Percentiles rank a stretch among this genome's conserved stretches.
Evolutionary conservation across 352 stramenopile species (phyloP).

Genomic region (Phytophthora sp.): DNA sequence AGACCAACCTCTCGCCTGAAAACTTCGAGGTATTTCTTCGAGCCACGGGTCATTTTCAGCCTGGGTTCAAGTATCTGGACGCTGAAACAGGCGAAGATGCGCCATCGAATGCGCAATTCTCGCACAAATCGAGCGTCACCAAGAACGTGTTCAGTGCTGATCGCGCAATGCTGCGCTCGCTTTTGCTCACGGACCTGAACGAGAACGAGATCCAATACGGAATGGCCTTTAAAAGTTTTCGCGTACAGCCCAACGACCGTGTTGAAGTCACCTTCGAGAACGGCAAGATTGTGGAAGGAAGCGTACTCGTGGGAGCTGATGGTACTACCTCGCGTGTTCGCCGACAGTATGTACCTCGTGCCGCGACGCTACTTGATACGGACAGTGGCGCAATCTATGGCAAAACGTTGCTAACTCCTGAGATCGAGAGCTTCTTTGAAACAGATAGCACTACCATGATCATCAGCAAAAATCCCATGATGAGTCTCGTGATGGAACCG

Average conservation of each 20-base stretch:
- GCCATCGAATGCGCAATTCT: slow-evolving; percentile 29
- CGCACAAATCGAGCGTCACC: slow-evolving; percentile 33
- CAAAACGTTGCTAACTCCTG: slow-evolving; percentile 59
- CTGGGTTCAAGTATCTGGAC: slow-evolving; percentile 58
- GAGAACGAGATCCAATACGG: slow-evolving; percentile 61
- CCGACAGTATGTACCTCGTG: slow-evolving; percentile 56
- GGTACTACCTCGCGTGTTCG: slow-evolving; percentile 67
- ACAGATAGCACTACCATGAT: slow-evolving; percentile 57
- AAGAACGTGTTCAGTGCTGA: slow-evolving; percentile 55
- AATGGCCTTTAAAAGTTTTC: slow-evolving; percentile 63
- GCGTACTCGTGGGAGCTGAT: slow-evolving; percentile 59
- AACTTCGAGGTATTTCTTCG: slow-evolving; percentile 68
- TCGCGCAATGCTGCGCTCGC: slow-evolving; percentile 48
- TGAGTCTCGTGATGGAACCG: slow-evolving; percentile 70
- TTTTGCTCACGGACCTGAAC: slow-evolving; percentile 56
- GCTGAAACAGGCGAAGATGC: slow-evolving; percentile 34
- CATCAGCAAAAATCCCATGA: slow-evolving; percentile 46
- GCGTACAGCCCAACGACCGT: slow-evolving; percentile 48
- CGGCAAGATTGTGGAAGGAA: slow-evolving; percentile 48
- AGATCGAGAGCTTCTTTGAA: slow-evolving; percentile 57
- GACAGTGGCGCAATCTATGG: slow-evolving; percentile 74
- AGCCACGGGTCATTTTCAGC: slow-evolving; percentile 58
- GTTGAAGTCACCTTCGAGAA: slow-evolving; percentile 66
- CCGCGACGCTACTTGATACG: slow-evolving; percentile 58
- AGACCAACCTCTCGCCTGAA: slow-evolving; percentile 46